A percentile compares a stretch with the other conserved stretches of the same genome.
Evolutionary conservation across 495 filamentous ascomycete species (phyloP).

Genomic region (Sabuloglossum arenarium): DNA sequence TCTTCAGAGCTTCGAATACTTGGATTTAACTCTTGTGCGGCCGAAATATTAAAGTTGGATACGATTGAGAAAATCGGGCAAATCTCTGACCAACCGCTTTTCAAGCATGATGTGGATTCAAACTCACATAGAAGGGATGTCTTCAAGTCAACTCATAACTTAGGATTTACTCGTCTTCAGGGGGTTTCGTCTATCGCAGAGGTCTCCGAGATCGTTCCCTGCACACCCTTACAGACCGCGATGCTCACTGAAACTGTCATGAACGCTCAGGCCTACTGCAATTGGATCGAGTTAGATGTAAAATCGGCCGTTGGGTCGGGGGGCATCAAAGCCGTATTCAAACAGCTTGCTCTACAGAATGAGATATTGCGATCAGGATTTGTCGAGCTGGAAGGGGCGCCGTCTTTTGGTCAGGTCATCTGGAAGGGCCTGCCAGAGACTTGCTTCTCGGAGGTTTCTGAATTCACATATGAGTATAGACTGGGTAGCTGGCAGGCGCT

Average conservation of each 20-base stretch:
- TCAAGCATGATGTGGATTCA: neutral
- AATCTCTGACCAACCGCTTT: neutral
- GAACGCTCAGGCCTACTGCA: constrained; percentile 40
- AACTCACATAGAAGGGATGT: neutral
- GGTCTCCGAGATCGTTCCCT: constrained; percentile 26
- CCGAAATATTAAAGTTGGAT: constrained; percentile 33
- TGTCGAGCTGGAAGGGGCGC: constrained; percentile 22
- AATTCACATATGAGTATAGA: constrained; percentile 13
- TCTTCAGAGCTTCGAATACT: constrained; percentile 31
- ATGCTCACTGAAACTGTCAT: constrained; percentile 52
- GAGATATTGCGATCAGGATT: constrained; percentile 56
- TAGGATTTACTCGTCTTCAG: neutral
- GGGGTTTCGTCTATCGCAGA: neutral
- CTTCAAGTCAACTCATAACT: neutral
- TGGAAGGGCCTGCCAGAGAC: constrained; percentile 27
- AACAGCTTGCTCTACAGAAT: constrained; percentile 28
- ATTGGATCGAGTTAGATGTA: constrained; percentile 44
- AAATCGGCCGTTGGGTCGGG: constrained; percentile 10
- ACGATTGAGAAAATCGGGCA: constrained; percentile 19
- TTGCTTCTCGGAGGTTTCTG: constrained; percentile 21
- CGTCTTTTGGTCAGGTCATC: constrained; percentile 33
- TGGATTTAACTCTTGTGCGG: constrained; percentile 29
- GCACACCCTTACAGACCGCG: constrained; percentile 50
- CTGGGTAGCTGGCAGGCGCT: constrained; percentile 21
- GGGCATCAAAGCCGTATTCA: constrained; percentile 25